Evolutionary conservation across 2,329 filamentous ascomycete genomes (phyloP).

Genomic region (Penicillium fuscoglaucum): DNA sequence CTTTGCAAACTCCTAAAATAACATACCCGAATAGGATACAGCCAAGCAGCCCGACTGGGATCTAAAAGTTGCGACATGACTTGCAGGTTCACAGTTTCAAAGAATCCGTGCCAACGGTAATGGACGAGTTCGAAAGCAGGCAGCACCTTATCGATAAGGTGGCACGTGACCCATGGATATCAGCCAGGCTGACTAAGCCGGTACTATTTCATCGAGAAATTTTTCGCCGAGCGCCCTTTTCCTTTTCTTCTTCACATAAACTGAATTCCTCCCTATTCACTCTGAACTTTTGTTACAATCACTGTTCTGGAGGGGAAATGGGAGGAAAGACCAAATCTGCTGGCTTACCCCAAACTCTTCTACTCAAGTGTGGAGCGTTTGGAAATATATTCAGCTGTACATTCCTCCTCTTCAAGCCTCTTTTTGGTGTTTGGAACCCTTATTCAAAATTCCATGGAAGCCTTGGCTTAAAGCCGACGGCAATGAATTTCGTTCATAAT

Average conservation of each 20-base stretch:
- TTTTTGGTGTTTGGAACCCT: background rate
- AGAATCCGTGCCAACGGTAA: background rate
- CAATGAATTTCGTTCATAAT: slow-evolving; percentile 48
- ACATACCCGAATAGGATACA: slow-evolving; percentile 51
- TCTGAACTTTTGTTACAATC: slow-evolving; percentile 44
- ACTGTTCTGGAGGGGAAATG: slow-evolving; percentile 50
- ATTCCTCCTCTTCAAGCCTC: slow-evolving; percentile 23
- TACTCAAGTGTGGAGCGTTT: slow-evolving; percentile 45
- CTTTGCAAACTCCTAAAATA: background rate
- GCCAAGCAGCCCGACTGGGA: slow-evolving; percentile 42
- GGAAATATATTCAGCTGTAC: slow-evolving; percentile 50
- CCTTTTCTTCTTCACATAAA: slow-evolving; percentile 41
- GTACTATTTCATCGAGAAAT: slow-evolving; percentile 22
- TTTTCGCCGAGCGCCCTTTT: slow-evolving; percentile 22
- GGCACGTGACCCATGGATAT: slow-evolving; percentile 15
- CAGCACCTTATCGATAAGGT: slow-evolving; percentile 39
- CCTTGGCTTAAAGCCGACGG: slow-evolving; percentile 3
- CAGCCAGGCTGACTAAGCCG: slow-evolving; percentile 14
- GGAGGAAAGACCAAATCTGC: slow-evolving; percentile 46
- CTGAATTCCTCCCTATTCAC: slow-evolving; percentile 51
- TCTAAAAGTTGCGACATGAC: slow-evolving; percentile 26
- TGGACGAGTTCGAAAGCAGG: slow-evolving; percentile 11
- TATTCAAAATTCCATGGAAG: background rate
- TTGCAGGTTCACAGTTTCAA: slow-evolving; percentile 2
- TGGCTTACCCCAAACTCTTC: slow-evolving; percentile 50